Conservation (phyloP, 306 rosid species). For the Quercus engelmannii region DNA sequence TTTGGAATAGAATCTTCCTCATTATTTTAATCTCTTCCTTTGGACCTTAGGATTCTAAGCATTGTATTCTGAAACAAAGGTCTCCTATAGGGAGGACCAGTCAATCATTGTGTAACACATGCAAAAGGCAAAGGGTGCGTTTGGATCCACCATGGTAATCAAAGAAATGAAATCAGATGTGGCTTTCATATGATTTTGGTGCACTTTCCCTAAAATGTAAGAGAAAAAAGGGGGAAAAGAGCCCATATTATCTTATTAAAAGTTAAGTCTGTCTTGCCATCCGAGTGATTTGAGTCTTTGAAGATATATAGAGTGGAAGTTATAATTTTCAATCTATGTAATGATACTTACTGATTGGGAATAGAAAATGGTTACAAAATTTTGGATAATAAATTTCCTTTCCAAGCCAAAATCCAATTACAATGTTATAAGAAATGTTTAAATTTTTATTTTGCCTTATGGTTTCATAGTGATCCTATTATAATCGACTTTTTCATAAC, state of each 20-base stretch:
- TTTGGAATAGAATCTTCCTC: constrained; percentile 52
- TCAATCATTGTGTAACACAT: constrained; percentile 30
- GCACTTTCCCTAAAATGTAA: background rate
- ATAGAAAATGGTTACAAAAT: background rate
- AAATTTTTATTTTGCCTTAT: background rate
- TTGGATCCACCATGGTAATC: background rate
- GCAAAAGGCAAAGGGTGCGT: constrained; percentile 4
- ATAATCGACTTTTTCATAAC: background rate
- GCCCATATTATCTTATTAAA: too few relatives aligned
- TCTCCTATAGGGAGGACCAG: constrained; percentile 32
- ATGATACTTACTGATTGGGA: too few relatives aligned
- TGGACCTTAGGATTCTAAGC: constrained; percentile 29
- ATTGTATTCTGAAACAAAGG: constrained; percentile 22
- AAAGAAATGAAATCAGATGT: background rate
- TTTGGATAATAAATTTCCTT: background rate
- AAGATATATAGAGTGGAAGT: too few relatives aligned
- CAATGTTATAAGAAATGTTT: background rate
- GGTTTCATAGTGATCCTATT: background rate
- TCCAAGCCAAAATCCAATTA: background rate
- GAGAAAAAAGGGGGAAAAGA: background rate
- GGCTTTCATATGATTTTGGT: background rate
- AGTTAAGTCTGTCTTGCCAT: too few relatives aligned
- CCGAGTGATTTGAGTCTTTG: too few relatives aligned
- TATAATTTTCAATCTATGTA: too few relatives aligned
- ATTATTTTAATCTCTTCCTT: constrained; percentile 28